phyloP scores from a whole-genome alignment of 208 protist genomes.

The Leishmania martiniquensis region DNA sequence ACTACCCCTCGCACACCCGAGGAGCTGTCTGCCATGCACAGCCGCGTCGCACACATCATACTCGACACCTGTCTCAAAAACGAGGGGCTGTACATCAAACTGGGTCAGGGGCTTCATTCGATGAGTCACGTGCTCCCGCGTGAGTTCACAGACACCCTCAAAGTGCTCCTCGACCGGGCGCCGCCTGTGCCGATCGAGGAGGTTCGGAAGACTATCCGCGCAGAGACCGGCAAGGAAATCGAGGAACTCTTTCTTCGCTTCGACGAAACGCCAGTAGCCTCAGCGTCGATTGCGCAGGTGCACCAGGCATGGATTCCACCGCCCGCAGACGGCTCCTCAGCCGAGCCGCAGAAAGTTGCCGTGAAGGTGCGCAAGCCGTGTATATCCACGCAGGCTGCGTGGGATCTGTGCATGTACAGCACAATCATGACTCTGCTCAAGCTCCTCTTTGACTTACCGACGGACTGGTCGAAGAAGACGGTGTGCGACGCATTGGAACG shows the following conservation, averaged over 20 bases:
- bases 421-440: slow-evolving; percentile 68
- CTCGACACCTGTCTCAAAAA: slow-evolving; percentile 74
- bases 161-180: slow-evolving; percentile 77
- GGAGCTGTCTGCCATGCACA: slow-evolving; percentile 63
- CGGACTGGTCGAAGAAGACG: slow-evolving; percentile 67
- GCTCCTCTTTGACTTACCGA: slow-evolving; percentile 75
- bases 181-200: slow-evolving; percentile 49
- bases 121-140: slow-evolving; percentile 89
- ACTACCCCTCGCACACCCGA: slow-evolving; percentile 56
- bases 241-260: slow-evolving; percentile 90
- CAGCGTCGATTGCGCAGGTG: slow-evolving; percentile 96
- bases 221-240: slow-evolving; percentile 59
- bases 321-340: slow-evolving; percentile 16
- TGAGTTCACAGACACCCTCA: slow-evolving; percentile 79
- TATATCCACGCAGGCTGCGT: slow-evolving; percentile 75
- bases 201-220: slow-evolving; percentile 56
- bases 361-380: slow-evolving; percentile 95
- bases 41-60: slow-evolving; percentile 43
- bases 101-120: slow-evolving; percentile 84
- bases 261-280: slow-evolving; percentile 89
- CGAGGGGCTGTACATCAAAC: slow-evolving; percentile 91
- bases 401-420: slow-evolving; percentile 82
- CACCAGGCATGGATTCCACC: slow-evolving; percentile 69
- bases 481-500: slow-evolving; percentile 73
- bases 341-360: slow-evolving; percentile 63